phyloP scores from a whole-genome alignment of 768 basidiomycete species.

The Suillus plorans region DNA sequence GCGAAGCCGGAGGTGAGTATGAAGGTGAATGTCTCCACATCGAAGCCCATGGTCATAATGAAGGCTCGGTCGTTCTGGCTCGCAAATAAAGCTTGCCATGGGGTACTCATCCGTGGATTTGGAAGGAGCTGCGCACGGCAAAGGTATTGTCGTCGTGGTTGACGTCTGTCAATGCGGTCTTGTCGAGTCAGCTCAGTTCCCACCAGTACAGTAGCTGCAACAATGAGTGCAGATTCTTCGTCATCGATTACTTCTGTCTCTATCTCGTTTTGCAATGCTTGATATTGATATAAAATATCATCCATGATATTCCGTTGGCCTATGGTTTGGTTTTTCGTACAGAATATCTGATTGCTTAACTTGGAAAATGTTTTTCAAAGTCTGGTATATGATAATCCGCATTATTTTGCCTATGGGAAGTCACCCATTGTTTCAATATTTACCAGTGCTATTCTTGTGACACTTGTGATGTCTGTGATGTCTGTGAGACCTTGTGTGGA shows the following conservation, averaged over 20 bases:
- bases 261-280: background rate
- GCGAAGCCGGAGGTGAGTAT: background rate
- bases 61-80: background rate
- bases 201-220: background rate
- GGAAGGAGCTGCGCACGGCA: background rate
- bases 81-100: background rate
- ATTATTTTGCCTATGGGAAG: no score
- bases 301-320: no score
- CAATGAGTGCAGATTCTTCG: background rate
- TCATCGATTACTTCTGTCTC: background rate
- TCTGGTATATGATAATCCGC: no score
- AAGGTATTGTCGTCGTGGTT: background rate
- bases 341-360: no score
- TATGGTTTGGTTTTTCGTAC: no score
- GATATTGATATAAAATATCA: background rate
- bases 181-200: background rate
- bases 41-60: background rate
- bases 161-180: background rate
- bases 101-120: background rate
- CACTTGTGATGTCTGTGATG: no score
- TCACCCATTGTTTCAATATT: no score
- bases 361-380: no score
- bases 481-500: no score
- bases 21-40: background rate
- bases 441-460: no score